A percentile compares a stretch with the other conserved stretches of the same genome.
phyloP scores from a whole-genome alignment of 2,329 filamentous ascomycete species.

The Calonectria honghensis region DNA sequence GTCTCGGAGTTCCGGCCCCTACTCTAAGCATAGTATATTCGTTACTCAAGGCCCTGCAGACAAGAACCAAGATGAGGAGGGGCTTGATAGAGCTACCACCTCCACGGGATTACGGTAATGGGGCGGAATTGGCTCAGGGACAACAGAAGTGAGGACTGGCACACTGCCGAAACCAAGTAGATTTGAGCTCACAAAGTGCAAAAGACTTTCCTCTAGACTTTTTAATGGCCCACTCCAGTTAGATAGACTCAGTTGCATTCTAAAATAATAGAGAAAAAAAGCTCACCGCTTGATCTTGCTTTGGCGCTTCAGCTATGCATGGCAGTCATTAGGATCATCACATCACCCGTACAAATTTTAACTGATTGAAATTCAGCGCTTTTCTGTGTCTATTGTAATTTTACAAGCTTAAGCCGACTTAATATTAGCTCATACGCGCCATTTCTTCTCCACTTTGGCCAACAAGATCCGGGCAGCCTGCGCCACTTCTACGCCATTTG shows the following conservation, averaged over 20 bases:
- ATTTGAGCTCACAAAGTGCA: not conserved
- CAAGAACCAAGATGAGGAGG: constrained; percentile 18
- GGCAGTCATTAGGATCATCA: not conserved
- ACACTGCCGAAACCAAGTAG: not conserved
- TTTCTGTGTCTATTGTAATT: not conserved
- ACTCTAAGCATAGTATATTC: constrained; percentile 10
- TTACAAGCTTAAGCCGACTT: not conserved
- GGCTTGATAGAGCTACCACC: constrained; percentile 14
- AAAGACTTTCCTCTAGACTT: no score
- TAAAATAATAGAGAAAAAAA: not conserved
- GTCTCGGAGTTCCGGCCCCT: constrained; percentile 6
- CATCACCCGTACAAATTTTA: not conserved
- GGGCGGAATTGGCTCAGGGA: not conserved
- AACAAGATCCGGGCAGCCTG: not conserved
- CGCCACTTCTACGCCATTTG: not conserved
- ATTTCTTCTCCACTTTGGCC: not conserved
- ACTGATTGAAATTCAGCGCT: rapidly evolving
- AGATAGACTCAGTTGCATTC: not conserved
- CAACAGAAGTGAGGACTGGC: not conserved
- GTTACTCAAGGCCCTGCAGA: not conserved
- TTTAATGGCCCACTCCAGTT: not conserved
- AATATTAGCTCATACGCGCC: not conserved
- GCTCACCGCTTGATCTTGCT: not conserved
- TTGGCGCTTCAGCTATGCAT: not conserved
- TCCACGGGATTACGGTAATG: not conserved